phyloP scores from a whole-genome alignment of 2,329 filamentous ascomycete genomes.

The Chaetomiaceae sp. region DNA sequence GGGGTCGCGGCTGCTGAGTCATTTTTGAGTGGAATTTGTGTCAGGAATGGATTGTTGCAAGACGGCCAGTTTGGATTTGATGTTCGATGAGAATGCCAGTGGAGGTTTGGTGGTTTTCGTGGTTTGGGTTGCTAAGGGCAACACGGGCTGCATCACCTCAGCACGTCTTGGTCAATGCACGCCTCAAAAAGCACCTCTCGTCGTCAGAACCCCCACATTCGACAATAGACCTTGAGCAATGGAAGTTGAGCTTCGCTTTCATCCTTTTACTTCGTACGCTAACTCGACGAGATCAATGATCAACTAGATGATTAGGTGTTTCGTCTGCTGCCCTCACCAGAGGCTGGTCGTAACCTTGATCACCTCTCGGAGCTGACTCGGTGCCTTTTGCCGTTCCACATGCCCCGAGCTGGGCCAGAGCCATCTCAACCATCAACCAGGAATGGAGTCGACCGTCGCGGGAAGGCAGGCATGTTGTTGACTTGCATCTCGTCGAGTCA shows the following conservation, averaged over 20 bases:
- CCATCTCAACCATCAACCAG: not conserved
- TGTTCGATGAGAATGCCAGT: not conserved
- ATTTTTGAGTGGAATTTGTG: not conserved
- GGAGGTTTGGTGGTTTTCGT: not conserved
- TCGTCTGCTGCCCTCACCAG: too few relatives aligned
- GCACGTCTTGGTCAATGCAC: too few relatives aligned
- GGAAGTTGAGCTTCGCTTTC: too few relatives aligned
- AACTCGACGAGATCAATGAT: too few relatives aligned
- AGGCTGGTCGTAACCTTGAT: not conserved
- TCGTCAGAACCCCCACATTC: too few relatives aligned
- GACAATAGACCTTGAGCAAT: too few relatives aligned
- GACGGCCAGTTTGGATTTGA: not conserved
- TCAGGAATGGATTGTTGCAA: not conserved
- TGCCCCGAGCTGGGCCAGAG: not conserved
- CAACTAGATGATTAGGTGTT: too few relatives aligned
- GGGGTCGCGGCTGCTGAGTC: not conserved
- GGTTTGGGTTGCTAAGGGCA: slow-evolving; percentile 7
- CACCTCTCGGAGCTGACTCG: not conserved
- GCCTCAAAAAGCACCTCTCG: too few relatives aligned
- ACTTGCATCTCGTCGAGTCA: not conserved
- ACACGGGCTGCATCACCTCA: not conserved
- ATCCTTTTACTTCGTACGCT: too few relatives aligned
- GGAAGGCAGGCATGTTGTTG: not conserved
- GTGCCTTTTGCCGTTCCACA: not conserved
- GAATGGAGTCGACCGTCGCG: not conserved